These are phyloP conservation scores for Rhodotorula diobovata DNA, from an alignment of 768 basidiomycete species.

Conservation along the genomic window DNA sequence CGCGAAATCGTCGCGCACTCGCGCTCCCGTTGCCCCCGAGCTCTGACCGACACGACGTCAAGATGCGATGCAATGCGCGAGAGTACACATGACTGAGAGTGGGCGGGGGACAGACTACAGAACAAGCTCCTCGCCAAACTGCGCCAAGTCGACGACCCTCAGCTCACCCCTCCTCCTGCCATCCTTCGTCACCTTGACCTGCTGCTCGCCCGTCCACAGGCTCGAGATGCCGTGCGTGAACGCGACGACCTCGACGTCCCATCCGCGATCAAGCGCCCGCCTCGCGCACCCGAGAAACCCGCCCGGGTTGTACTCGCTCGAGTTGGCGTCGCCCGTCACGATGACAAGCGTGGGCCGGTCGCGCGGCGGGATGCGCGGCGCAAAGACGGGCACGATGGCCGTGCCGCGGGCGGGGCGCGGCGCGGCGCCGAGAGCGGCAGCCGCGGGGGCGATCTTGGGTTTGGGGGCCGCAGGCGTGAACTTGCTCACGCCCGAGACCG, in stretches of 20 bases:
- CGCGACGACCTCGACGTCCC: conserved; percentile 90
- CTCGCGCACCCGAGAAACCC: conserved; percentile 85
- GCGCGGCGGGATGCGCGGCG: conserved; percentile 57
- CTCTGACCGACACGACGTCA: no score
- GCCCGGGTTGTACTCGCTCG: conserved; percentile 85
- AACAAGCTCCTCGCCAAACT: conserved; percentile 36
- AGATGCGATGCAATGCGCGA: no score
- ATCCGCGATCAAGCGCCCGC: conserved; percentile 79
- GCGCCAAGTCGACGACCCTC: conserved; percentile 26
- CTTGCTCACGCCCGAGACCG: background rate
- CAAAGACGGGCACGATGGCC: background rate
- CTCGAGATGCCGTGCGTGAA: conserved; percentile 61
- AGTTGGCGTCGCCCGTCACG: conserved; percentile 89
- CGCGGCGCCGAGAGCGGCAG: background rate
- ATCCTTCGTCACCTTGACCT: conserved; percentile 9
- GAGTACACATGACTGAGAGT: no score
- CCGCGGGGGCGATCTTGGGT: background rate
- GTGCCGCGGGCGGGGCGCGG: background rate
- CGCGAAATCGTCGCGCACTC: no score
- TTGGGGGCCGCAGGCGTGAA: background rate
- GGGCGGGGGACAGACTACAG: no score
- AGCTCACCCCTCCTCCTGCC: conserved; percentile 19
- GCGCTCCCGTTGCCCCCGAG: no score
- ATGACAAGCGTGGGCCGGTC: conserved; percentile 65
- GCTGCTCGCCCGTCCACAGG: conserved; percentile 22